phyloP scores from a whole-genome alignment of 495 filamentous ascomycete genomes.

The Hypoxylon trugodes region DNA sequence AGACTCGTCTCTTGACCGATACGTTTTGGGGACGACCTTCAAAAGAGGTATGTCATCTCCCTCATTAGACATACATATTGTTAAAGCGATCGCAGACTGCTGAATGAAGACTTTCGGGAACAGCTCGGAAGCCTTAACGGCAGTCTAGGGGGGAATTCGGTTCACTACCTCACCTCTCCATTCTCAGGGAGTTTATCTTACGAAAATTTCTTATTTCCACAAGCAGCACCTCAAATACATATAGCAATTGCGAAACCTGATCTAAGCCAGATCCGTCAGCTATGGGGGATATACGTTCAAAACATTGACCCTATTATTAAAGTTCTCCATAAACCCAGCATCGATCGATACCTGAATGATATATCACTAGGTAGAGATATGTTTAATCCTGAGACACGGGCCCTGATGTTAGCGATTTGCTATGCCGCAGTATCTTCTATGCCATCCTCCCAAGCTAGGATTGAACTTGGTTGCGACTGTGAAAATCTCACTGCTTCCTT shows the following conservation, averaged over 20 bases:
- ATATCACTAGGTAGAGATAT: background rate
- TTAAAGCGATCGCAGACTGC: no score
- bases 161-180: background rate
- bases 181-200: background rate
- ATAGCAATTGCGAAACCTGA: background rate
- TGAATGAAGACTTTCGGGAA: background rate
- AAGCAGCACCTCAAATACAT: background rate
- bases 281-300: background rate
- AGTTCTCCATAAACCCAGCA: background rate
- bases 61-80: background rate
- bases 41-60: background rate
- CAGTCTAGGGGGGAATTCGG: background rate
- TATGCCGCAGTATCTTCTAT: background rate
- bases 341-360: background rate
- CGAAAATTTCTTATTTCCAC: background rate
- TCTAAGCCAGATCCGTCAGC: background rate
- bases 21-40: background rate
- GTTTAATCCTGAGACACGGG: background rate
- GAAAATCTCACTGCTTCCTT: background rate
- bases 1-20: background rate
- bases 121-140: background rate
- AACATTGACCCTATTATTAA: background rate
- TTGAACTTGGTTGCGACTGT: background rate
- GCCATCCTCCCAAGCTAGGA: background rate
- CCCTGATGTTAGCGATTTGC: background rate